Conservation (phyloP, 441 rosid genomes). For the Jatropha multifida region DNA sequence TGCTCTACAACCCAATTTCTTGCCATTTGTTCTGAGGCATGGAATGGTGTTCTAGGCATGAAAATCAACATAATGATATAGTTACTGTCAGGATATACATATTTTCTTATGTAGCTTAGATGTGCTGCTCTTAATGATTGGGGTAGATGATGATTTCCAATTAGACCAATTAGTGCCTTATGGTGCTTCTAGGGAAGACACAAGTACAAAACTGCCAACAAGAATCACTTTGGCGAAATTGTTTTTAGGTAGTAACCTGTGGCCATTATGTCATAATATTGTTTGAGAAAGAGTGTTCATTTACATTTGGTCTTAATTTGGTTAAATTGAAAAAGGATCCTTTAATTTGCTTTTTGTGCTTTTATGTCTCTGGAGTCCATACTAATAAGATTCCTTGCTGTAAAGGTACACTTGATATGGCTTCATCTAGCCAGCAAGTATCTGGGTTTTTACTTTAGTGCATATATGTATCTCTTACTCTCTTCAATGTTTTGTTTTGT, state of each 20-base stretch:
- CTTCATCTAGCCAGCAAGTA: background rate
- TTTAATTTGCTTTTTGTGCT: background rate
- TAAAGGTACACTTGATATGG: background rate
- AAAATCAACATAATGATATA: background rate
- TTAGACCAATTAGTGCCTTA: background rate
- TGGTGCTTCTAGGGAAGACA: background rate
- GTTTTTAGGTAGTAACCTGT: background rate
- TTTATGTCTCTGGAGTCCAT: background rate
- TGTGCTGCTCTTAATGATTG: background rate
- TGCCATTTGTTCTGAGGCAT: constrained; percentile 1
- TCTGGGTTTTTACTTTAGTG: background rate
- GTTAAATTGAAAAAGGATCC: background rate
- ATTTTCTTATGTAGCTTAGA: constrained; percentile 8
- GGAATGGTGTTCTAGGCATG: background rate
- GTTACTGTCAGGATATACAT: background rate
- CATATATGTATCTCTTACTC: background rate
- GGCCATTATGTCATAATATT: background rate
- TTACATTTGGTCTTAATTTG: background rate
- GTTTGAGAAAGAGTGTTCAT: constrained; percentile 3
- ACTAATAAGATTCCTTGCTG: constrained; percentile 2
- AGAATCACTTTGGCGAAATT: background rate
- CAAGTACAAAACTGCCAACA: background rate
- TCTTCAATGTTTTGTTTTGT: background rate
- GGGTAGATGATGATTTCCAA: background rate
- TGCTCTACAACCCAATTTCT: background rate